Percentiles rank a stretch among this genome's conserved stretches.
Evolutionary conservation across 2,329 filamentous ascomycete species (phyloP).

Genomic region (Taxawa tesnikishii): DNA sequence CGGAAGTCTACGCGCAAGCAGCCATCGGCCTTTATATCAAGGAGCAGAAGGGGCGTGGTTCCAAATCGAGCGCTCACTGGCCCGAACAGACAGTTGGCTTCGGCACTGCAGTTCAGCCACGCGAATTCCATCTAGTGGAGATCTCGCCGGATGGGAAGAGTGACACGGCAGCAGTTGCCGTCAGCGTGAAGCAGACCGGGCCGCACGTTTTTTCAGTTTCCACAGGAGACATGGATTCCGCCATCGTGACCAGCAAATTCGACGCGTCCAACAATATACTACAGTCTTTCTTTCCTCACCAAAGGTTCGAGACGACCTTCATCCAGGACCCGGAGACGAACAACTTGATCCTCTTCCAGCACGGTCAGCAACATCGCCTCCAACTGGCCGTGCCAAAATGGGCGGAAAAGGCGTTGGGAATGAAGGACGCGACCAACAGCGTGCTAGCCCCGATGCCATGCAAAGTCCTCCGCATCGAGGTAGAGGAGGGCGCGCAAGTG

Average conservation of each 20-base stretch:
- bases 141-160: conserved; percentile 29
- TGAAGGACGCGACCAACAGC: conserved; percentile 68
- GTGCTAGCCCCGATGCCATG: conserved; percentile 94
- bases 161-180: conserved; percentile 16
- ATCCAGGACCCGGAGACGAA: conserved; percentile 46
- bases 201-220: conserved; percentile 38
- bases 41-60: conserved; percentile 36
- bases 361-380: conserved; percentile 45
- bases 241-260: conserved; percentile 35
- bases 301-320: conserved; percentile 68
- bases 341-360: conserved; percentile 59
- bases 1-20: conserved; percentile 76
- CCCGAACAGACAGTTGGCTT: conserved; percentile 40
- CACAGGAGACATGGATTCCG: conserved; percentile 11
- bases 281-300: conserved; percentile 68
- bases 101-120: conserved; percentile 44
- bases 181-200: conserved; percentile 40
- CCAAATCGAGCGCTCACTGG: conserved; percentile 5
- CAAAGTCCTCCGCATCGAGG: conserved; percentile 85
- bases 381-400: conserved; percentile 53
- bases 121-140: conserved; percentile 45
- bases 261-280: conserved; percentile 38
- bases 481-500: conserved; percentile 68
- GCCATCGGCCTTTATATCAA: conserved; percentile 54
- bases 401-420: conserved; percentile 76